Conservation (phyloP, 2,329 filamentous ascomycete species). For the Fusarium kyushuense region DNA sequence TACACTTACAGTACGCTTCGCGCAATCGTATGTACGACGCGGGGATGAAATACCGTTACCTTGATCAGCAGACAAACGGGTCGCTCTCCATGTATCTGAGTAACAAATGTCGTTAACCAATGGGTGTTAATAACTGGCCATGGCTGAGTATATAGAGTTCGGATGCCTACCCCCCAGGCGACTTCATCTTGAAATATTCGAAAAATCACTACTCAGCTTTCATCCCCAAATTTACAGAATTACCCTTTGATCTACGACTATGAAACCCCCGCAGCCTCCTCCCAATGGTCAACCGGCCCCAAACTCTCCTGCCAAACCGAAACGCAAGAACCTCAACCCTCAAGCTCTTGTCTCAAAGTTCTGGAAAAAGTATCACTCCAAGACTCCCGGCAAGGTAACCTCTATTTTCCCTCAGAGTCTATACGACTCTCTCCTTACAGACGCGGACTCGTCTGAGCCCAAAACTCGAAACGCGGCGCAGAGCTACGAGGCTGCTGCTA, state of each 20-base stretch:
- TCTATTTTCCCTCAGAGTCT: slow-evolving; percentile 59
- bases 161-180: slow-evolving; percentile 1
- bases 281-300: slow-evolving; percentile 6
- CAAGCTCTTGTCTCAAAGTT: slow-evolving; percentile 57
- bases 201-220: not conserved
- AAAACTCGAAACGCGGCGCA: slow-evolving; percentile 55
- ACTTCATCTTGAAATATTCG: not conserved
- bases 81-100: slow-evolving; percentile 7
- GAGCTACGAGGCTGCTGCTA: slow-evolving; percentile 57
- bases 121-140: slow-evolving; percentile 8
- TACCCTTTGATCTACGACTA: not conserved
- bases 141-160: slow-evolving; percentile 30
- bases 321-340: slow-evolving; percentile 48
- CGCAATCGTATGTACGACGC: slow-evolving; percentile 32
- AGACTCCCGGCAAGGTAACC: slow-evolving; percentile 58
- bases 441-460: slow-evolving; percentile 40
- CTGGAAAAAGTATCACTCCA: slow-evolving; percentile 58
- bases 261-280: slow-evolving; percentile 27
- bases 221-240: not conserved
- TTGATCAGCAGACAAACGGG: slow-evolving; percentile 13
- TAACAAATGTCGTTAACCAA: slow-evolving; percentile 17
- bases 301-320: slow-evolving; percentile 23
- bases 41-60: slow-evolving; percentile 22
- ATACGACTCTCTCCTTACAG: slow-evolving; percentile 51
- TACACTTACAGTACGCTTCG: slow-evolving; percentile 10